These are phyloP conservation scores for Cochlearia excelsa DNA, from an alignment of 345 rosid genomes.

Conservation along the genomic window DNA sequence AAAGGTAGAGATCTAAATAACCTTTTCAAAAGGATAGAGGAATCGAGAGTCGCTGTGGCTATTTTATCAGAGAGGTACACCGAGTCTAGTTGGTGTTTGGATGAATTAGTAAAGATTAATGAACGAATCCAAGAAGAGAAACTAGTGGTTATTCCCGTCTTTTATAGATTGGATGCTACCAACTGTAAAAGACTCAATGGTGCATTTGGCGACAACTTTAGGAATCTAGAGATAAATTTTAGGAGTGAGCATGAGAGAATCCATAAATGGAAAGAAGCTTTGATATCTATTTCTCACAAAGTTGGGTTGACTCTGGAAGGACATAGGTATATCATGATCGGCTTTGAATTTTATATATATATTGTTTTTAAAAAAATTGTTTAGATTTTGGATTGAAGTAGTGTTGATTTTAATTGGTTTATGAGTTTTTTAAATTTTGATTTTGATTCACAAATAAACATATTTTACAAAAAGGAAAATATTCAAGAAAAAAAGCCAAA, in stretches of 20 bases:
- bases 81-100: conserved; percentile 9
- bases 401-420: no score
- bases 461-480: no score
- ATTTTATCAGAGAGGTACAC: conserved; percentile 14
- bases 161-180: conserved; percentile 5
- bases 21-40: conserved; percentile 8
- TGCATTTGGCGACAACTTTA: conserved; percentile 11
- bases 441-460: no score
- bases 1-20: conserved; percentile 2
- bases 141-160: conserved; percentile 6
- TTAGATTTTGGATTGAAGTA: no score
- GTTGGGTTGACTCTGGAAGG: conserved; percentile 10
- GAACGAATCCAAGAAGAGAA: background rate
- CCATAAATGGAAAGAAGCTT: conserved; percentile 15
- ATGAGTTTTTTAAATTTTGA: no score
- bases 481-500: no score
- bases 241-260: conserved; percentile 5
- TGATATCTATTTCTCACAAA: conserved; percentile 1
- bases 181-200: conserved; percentile 11
- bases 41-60: conserved; percentile 4
- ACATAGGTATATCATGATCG: no score
- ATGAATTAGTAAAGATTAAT: background rate
- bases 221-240: background rate
- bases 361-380: no score
- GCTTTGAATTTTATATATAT: no score